phyloP scores from a whole-genome alignment of 768 basidiomycete species.

The Hydnum rufescens region DNA sequence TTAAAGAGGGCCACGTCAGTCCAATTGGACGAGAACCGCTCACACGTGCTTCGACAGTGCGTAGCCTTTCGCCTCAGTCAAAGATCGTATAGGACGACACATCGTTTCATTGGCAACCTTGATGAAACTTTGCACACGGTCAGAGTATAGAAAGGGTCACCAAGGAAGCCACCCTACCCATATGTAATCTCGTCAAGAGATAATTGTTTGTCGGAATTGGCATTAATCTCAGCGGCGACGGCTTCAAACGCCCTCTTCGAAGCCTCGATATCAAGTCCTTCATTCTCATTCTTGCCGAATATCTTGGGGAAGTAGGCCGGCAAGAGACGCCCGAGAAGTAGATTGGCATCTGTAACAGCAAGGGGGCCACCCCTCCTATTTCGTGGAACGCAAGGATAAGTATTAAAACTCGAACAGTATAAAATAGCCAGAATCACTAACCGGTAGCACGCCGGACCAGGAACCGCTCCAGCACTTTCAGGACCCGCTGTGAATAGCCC shows the following conservation, averaged over 20 bases:
- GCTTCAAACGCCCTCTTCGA: conserved; percentile 46
- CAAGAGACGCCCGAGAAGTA: conserved; percentile 71
- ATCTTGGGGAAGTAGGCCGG: conserved; percentile 91
- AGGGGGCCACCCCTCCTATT: conserved; percentile 73
- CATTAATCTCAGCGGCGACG: conserved; percentile 52
- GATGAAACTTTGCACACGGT: conserved; percentile 43
- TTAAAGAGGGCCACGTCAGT: neutral
- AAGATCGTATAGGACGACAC: conserved; percentile 76
- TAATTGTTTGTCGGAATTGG: conserved; percentile 29
- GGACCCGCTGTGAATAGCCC: conserved; percentile 85
- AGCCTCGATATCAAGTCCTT: conserved; percentile 60
- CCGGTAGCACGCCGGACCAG: conserved; percentile 85
- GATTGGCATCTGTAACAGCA: conserved; percentile 84
- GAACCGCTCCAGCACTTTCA: conserved; percentile 82
- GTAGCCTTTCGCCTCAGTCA: conserved; percentile 80
- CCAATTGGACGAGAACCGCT: conserved; percentile 9
- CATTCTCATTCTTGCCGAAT: conserved; percentile 76
- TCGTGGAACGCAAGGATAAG: neutral
- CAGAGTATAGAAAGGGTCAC: neutral
- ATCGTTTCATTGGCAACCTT: conserved; percentile 96
- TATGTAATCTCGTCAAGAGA: conserved; percentile 70
- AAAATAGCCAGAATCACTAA: conserved; percentile 17
- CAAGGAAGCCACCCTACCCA: conserved; percentile 31
- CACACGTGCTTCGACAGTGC: conserved; percentile 58
- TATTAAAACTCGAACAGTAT: neutral